phyloP scores from a whole-genome alignment of 352 stramenopile genomes.

The Globisporangium cederbergense region DNA sequence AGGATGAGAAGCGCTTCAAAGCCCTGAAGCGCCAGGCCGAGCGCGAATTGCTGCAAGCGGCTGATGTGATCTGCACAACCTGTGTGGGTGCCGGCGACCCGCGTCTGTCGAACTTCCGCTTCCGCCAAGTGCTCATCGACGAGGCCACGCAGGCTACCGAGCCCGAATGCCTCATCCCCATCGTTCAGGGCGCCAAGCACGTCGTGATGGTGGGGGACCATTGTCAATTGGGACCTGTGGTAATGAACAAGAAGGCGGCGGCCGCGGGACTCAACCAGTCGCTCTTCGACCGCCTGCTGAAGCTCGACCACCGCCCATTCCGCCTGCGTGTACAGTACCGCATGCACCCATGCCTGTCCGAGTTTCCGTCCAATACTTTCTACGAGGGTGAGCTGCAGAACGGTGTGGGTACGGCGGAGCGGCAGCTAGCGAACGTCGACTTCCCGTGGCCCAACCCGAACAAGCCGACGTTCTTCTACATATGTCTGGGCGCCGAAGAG shows the following conservation, averaged over 20 bases:
- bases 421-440: conserved; percentile 81
- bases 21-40: conserved; percentile 91
- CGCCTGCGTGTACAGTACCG: conserved; percentile 99
- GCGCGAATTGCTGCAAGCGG: conserved; percentile 96
- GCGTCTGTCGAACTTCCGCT: conserved; percentile 97
- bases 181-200: conserved; percentile 98
- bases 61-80: conserved; percentile 99
- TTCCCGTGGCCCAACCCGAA: conserved; percentile 97
- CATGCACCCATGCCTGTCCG: conserved; percentile 98
- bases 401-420: conserved; percentile 95
- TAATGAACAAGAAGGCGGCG: conserved; percentile 98
- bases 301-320: conserved; percentile 95
- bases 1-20: conserved; percentile 96
- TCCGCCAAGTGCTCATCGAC: conserved; percentile 99
- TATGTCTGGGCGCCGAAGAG: conserved; percentile 95
- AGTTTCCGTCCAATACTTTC: conserved; percentile 99
- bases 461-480: conserved; percentile 99
- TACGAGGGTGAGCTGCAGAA: conserved; percentile 99
- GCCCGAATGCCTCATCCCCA: conserved; percentile 98
- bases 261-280: conserved; percentile 96
- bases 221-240: conserved; percentile 96
- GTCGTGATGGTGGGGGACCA: conserved; percentile 99
- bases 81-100: conserved; percentile 97
- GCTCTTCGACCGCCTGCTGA: conserved; percentile 97
- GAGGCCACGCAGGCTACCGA: conserved; percentile 99